Base-by-base conservation (phyloP, 2,329 filamentous ascomycete genomes). In the Pseudogymnoascus sp. region DNA sequence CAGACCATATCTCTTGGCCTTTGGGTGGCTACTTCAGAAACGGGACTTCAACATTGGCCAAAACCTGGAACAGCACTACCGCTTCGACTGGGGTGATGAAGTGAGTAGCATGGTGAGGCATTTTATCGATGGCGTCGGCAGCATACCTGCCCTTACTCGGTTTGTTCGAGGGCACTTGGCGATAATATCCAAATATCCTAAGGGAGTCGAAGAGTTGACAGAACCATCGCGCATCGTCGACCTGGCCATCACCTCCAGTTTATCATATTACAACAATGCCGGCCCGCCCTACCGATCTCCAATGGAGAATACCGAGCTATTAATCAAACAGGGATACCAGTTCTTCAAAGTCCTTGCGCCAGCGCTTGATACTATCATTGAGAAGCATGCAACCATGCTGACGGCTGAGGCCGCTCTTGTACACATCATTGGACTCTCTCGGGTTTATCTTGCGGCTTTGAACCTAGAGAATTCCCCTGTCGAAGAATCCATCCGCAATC, bases 341-440 rank as follows among this genome's bases (percentile, higher is more conserved):
- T 75, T 80, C 29, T 85, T 81, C 68, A 70, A 71, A 16, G 66
- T 73, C 10, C 74, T 80, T 38, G 78, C 80, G 1, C 68, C 68
- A 5, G 76, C 76, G 4, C 68, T 86, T 14, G 74, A 75, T 3
- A 67, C 68, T 3, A 76, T 82, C 62, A 78, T 86, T 47, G 82
- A 85, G 31, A 86, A 83, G 67, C 79, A 81, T 63, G 77, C 82
- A 44, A 84, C 82, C 8, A 76, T 77, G 59, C 73, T 87, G 16
- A 75, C 74, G 13, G 73, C 73, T 13, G 82, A 85, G 1, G 76
- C 75, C 29, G 76, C 80, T 0, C 68, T 78, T 11, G 53, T 61
- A n/a, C 66, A 72, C 61, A 72, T 84, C 16, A 67, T 68, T 1
- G 73, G 74, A 13, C 73, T 85, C 24, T 74, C 77, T 6, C 75